A percentile compares a stretch with the other conserved stretches of the same genome.
These are phyloP conservation scores for Thalassiosira mediterranea DNA, from an alignment of 352 stramenopile species.

Conservation along the genomic window DNA sequence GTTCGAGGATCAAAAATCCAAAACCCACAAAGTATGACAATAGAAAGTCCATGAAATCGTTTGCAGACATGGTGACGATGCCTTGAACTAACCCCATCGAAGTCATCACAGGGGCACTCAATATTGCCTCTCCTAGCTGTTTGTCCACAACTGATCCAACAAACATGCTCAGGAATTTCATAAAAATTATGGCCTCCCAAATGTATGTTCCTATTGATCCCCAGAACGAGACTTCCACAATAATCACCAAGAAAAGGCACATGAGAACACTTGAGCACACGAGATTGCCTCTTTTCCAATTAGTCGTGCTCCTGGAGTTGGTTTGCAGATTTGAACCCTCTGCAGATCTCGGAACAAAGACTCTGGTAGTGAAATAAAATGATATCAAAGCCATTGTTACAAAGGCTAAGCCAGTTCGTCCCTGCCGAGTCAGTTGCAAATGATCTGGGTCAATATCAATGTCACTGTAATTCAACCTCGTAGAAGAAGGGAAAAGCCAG, in stretches of 20 bases:
- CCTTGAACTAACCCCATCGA: constrained; percentile 89
- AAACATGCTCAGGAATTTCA: constrained; percentile 89
- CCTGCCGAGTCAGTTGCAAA: constrained; percentile 67
- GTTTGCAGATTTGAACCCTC: constrained; percentile 87
- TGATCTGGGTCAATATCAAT: constrained; percentile 86
- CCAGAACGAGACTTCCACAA: constrained; percentile 97
- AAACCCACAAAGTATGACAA: constrained; percentile 94
- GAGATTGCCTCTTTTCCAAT: constrained; percentile 95
- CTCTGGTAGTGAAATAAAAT: constrained; percentile 86
- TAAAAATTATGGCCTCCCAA: constrained; percentile 94
- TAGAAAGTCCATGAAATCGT: constrained; percentile 96
- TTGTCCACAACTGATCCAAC: constrained; percentile 90
- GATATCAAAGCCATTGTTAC: constrained; percentile 89
- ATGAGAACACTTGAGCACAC: constrained; percentile 92
- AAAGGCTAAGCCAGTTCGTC: constrained; percentile 92
- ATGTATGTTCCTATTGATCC: constrained; percentile 92
- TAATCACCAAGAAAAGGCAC: constrained; percentile 91
- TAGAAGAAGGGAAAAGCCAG: constrained; percentile 85
- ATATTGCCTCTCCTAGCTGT: constrained; percentile 90
- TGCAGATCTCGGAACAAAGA: constrained; percentile 93
- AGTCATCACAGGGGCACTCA: constrained; percentile 90
- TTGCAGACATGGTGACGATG: constrained; percentile 93
- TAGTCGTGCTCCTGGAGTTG: constrained; percentile 89
- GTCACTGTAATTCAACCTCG: constrained; percentile 88
- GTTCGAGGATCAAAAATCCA: constrained; percentile 92